A percentile compares a stretch with the other conserved stretches of the same genome.
These are phyloP conservation scores for Opeltia flavorubescens DNA, from an alignment of 495 filamentous ascomycete genomes.

Conservation along the genomic window DNA sequence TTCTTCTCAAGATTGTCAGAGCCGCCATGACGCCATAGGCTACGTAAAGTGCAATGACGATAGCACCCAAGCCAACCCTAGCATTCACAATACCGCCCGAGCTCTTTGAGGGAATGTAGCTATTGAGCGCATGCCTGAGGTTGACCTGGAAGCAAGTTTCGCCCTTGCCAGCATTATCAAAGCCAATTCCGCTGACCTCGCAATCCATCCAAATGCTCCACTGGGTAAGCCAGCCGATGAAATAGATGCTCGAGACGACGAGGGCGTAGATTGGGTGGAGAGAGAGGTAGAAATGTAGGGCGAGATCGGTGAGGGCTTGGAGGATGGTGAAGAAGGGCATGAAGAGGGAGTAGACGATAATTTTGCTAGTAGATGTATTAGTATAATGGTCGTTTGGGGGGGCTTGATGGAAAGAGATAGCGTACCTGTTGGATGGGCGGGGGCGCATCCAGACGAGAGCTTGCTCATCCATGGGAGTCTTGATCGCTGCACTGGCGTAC, in stretches of 20 bases:
- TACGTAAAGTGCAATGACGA: conserved; percentile 1
- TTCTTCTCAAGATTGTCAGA: not conserved
- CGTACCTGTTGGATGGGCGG: not conserved
- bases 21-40: not conserved
- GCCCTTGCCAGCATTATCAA: conserved; percentile 1
- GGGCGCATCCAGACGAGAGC: not conserved
- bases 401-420: not conserved
- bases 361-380: not conserved
- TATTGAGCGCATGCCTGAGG: not conserved
- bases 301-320: conserved; percentile 7
- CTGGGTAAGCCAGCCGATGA: conserved; percentile 4
- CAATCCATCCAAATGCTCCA: conserved; percentile 4
- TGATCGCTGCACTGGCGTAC: not conserved
- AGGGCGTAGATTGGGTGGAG: conserved; percentile 2
- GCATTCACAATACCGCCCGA: conserved; percentile 1
- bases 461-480: not conserved
- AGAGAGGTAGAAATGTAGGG: not conserved
- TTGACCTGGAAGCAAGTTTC: conserved; percentile 2
- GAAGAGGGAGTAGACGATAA: conserved; percentile 3
- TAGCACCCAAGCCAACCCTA: not conserved
- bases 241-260: conserved; percentile 1
- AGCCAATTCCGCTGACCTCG: conserved; percentile 3
- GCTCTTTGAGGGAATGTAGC: not conserved
- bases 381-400: not conserved
- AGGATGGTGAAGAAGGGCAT: conserved; percentile 14